Percentiles rank a stretch among this genome's conserved stretches.
phyloP scores from a whole-genome alignment of 2,329 filamentous ascomycete species.

The Gaeumannomyces sp. region DNA sequence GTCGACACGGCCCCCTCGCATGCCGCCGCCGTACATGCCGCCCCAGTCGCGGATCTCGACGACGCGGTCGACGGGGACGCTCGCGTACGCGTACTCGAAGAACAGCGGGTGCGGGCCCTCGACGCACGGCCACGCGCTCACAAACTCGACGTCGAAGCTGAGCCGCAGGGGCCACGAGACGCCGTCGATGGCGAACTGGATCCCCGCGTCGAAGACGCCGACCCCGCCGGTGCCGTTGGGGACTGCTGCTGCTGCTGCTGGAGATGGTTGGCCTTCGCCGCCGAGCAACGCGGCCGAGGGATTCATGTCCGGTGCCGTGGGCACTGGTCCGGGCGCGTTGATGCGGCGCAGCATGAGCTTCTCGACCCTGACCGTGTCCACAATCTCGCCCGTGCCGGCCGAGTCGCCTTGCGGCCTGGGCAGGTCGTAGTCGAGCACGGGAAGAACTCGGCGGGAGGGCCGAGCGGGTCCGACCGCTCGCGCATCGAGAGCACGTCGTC shows the following conservation, averaged over 20 bases:
- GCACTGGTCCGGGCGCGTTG: slow-evolving; percentile 18
- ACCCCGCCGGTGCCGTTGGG: slow-evolving; percentile 25
- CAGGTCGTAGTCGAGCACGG: slow-evolving; percentile 61
- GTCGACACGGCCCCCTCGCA: background rate
- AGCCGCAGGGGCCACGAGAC: slow-evolving; percentile 58
- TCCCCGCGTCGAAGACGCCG: slow-evolving; percentile 47
- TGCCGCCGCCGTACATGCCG: slow-evolving; percentile 29
- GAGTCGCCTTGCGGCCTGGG: slow-evolving; percentile 47
- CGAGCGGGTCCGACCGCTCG: slow-evolving; percentile 62
- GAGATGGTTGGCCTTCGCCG: background rate
- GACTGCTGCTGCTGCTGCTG: slow-evolving; percentile 9
- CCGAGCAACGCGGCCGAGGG: background rate
- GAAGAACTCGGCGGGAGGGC: slow-evolving; percentile 54
- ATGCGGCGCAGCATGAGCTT: slow-evolving; percentile 49
- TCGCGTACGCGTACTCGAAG: slow-evolving; percentile 60
- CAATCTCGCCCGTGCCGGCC: slow-evolving; percentile 32
- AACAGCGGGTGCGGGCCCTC: slow-evolving; percentile 63
- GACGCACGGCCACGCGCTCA: slow-evolving; percentile 59
- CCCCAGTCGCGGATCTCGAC: slow-evolving; percentile 63
- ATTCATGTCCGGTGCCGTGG: slow-evolving; percentile 22
- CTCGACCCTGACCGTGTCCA: slow-evolving; percentile 65
- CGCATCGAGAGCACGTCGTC: slow-evolving; percentile 61
- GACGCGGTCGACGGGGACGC: slow-evolving; percentile 57
- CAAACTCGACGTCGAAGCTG: slow-evolving; percentile 59
- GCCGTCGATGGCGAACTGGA: slow-evolving; percentile 59